A percentile compares a stretch with the other conserved stretches of the same genome.
These are phyloP conservation scores for Populus ilicifolia DNA, from an alignment of 345 rosid species.

Conservation along the genomic window DNA sequence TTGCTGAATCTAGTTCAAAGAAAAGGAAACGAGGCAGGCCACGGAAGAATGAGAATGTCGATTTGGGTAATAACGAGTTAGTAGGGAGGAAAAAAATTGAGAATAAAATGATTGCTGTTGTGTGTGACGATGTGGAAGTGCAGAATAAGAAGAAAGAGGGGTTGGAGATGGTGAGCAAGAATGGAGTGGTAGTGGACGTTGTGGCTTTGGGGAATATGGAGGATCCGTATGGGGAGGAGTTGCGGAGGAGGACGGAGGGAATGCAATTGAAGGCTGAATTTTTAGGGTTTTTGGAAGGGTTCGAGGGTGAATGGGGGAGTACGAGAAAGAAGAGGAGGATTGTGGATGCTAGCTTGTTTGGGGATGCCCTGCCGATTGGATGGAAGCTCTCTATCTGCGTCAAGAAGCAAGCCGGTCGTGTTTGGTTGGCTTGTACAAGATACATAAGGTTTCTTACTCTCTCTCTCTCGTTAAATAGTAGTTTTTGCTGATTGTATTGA, in stretches of 20 bases:
- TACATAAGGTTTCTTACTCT: conserved; percentile 56
- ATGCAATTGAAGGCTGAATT: conserved; percentile 42
- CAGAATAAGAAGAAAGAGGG: conserved; percentile 1
- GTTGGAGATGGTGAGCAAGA: conserved; percentile 2
- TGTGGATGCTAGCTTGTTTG: conserved; percentile 49
- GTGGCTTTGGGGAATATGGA: conserved; percentile 29
- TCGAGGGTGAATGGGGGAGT: conserved; percentile 68
- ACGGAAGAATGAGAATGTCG: conserved; percentile 9
- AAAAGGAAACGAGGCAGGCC: conserved; percentile 19
- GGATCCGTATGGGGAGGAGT: conserved; percentile 51
- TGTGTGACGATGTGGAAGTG: not conserved
- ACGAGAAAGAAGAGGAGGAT: conserved; percentile 58
- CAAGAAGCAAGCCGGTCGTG: conserved; percentile 38
- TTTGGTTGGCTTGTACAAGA: conserved; percentile 53
- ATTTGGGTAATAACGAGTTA: conserved; percentile 1
- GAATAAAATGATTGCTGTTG: not conserved
- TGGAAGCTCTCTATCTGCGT: conserved; percentile 70
- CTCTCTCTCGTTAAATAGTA: not conserved
- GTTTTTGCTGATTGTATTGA: not conserved
- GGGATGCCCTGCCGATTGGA: conserved; percentile 49
- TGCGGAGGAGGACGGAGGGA: conserved; percentile 54
- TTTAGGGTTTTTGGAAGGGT: conserved; percentile 44
- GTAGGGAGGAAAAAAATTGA: conserved; percentile 5
- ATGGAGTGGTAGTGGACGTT: conserved; percentile 32
- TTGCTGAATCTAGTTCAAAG: not conserved